These are phyloP conservation scores for Fraxinus sp. DNA, from an alignment of 305 asterid species.

Conservation along the genomic window DNA sequence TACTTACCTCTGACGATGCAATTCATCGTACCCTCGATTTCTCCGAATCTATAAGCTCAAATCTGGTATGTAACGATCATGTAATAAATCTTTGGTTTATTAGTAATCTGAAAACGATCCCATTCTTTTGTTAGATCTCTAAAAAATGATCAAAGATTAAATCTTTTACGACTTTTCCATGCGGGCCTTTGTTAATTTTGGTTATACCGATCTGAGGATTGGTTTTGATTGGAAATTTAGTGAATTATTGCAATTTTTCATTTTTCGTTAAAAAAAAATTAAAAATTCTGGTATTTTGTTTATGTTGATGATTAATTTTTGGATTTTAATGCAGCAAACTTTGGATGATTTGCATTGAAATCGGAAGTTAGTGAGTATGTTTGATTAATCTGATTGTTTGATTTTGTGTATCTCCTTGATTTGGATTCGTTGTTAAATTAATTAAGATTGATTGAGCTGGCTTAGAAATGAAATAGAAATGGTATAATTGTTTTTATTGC, in stretches of 20 bases:
- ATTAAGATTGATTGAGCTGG: neutral
- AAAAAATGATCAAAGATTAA: conserved; percentile 25
- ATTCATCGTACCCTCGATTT: conserved; percentile 32
- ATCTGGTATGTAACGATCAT: conserved; percentile 38
- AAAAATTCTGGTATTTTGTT: conserved; percentile 2
- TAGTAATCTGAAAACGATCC: neutral
- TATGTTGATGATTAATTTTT: neutral
- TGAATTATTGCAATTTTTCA: conserved; percentile 31
- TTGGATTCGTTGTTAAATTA: neutral
- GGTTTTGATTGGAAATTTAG: conserved; percentile 33
- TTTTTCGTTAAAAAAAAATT: conserved; percentile 28
- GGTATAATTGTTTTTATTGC: neutral
- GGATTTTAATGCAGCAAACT: conserved; percentile 29
- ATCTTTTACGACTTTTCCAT: conserved; percentile 35
- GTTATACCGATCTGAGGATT: conserved; percentile 45
- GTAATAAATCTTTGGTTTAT: neutral
- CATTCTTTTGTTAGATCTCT: conserved; percentile 13
- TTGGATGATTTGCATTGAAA: conserved; percentile 10
- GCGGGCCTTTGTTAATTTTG: conserved; percentile 31
- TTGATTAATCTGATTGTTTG: neutral
- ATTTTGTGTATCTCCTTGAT: neutral
- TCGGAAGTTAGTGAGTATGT: neutral
- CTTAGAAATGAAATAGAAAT: neutral
- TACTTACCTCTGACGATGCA: conserved; percentile 22
- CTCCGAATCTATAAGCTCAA: conserved; percentile 26